Evolutionary conservation across 257 asterid species (phyloP).

Genomic region (Henckelia pumila): DNA sequence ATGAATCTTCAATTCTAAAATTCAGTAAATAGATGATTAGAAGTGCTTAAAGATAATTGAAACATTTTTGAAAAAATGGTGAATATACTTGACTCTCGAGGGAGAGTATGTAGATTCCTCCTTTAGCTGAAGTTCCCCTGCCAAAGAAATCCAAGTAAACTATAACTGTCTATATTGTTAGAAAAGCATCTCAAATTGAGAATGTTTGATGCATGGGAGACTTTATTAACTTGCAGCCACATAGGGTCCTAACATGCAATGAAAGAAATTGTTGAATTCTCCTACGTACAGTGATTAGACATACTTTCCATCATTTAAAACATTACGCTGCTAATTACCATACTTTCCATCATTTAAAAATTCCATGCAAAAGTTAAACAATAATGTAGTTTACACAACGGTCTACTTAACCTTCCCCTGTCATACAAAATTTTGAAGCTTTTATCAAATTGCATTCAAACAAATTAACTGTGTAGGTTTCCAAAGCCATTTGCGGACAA

Average conservation of each 20-base stretch:
- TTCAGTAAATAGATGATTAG: slow-evolving; percentile 24
- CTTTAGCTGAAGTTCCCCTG: slow-evolving; percentile 64
- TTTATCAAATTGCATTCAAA: not conserved
- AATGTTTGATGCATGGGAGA: not conserved
- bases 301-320: not conserved
- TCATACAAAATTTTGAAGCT: not conserved
- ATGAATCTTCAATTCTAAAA: slow-evolving; percentile 69
- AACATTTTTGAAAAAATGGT: slow-evolving; percentile 21
- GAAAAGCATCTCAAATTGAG: not conserved
- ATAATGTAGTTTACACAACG: not conserved
- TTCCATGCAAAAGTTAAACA: not conserved
- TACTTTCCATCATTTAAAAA: not conserved
- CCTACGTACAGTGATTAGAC: not conserved
- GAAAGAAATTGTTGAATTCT: not conserved
- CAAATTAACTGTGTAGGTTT: slow-evolving; percentile 11
- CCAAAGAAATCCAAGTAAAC: slow-evolving; percentile 38
- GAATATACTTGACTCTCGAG: slow-evolving; percentile 66
- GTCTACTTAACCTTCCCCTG: not conserved
- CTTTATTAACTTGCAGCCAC: not conserved
- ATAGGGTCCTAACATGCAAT: not conserved
- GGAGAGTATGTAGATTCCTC: slow-evolving; percentile 66
- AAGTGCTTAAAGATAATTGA: slow-evolving; percentile 25
- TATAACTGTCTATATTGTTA: slow-evolving; percentile 11
- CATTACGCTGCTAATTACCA: not conserved
- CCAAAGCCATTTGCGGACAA: slow-evolving; percentile 1